Percentiles rank a stretch among this genome's conserved stretches.
phyloP scores from a whole-genome alignment of 129 eudicot genomes.

The Helianthus tuberosus region DNA sequence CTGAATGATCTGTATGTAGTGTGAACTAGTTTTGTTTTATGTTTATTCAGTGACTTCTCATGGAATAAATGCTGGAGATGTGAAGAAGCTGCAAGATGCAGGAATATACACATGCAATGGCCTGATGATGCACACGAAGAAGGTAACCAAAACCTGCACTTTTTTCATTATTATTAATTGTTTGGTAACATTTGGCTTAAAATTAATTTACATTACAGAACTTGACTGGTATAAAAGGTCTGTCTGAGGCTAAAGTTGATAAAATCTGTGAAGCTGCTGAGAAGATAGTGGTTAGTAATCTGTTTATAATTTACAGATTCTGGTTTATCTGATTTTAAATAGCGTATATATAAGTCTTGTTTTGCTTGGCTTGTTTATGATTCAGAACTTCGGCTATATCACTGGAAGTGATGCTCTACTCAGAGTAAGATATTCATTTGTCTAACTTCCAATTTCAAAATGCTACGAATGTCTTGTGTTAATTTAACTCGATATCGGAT shows the following conservation, averaged over 20 bases:
- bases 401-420: constrained; percentile 96
- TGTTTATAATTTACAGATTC: not conserved
- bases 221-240: constrained; percentile 94
- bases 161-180: constrained; percentile 10
- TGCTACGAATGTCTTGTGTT: constrained; percentile 8
- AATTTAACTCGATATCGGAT: constrained; percentile 6
- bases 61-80: constrained; percentile 99
- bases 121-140: constrained; percentile 98
- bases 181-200: constrained; percentile 6
- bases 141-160: constrained; percentile 62
- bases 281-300: constrained; percentile 83
- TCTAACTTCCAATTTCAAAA: not conserved
- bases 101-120: constrained; percentile 99
- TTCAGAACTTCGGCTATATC: constrained; percentile 91
- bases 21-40: constrained; percentile 12
- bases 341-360: not conserved
- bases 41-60: constrained; percentile 73
- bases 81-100: constrained; percentile 97
- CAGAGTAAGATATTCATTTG: constrained; percentile 48
- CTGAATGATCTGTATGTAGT: not conserved
- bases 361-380: constrained; percentile 14
- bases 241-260: constrained; percentile 98
- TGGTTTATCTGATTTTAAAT: not conserved
- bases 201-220: constrained; percentile 38
- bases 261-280: constrained; percentile 99